Conservation (phyloP, 108 stramenopile genomes). For the Parmales sp. region DNA sequence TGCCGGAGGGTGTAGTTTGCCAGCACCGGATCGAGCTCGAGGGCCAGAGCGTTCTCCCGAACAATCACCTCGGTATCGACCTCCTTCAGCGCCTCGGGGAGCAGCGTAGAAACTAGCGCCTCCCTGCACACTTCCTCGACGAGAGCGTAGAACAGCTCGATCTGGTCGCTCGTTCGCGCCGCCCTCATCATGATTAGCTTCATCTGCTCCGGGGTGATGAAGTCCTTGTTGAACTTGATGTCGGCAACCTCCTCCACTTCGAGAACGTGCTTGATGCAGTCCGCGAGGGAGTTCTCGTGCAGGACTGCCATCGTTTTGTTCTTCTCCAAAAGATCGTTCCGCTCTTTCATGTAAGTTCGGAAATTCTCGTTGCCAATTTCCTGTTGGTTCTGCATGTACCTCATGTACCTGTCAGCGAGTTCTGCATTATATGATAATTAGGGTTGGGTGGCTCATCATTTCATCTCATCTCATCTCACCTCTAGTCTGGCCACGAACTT, state of each 20-base stretch:
- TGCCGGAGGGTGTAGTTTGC: not conserved
- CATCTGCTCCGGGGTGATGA: conserved; percentile 2
- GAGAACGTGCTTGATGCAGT: not conserved
- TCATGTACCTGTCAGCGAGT: too few species aligned
- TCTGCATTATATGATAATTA: too few species aligned
- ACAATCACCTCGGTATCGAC: not conserved
- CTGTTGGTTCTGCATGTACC: too few species aligned
- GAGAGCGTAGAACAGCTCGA: not conserved
- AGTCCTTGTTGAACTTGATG: conserved; percentile 1
- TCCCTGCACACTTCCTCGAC: not conserved
- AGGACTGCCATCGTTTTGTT: not conserved
- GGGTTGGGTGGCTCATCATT: too few species aligned
- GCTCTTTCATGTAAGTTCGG: too few species aligned
- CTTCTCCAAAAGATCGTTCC: too few species aligned
- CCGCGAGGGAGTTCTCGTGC: conserved; percentile 4
- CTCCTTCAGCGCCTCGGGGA: not conserved
- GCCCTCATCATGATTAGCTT: conserved; percentile 10
- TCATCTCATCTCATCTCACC: too few species aligned
- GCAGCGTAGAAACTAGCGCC: too few species aligned
- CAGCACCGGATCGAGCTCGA: not conserved
- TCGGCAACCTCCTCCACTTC: not conserved
- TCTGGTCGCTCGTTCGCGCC: not conserved
- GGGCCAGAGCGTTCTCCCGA: not conserved
- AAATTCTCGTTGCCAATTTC: too few species aligned
- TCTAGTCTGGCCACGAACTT: conserved; percentile 1